Percentiles rank a stretch among this genome's conserved stretches.
phyloP scores from a whole-genome alignment of 495 filamentous ascomycete species.

The Podospora pseudopauciseta region DNA sequence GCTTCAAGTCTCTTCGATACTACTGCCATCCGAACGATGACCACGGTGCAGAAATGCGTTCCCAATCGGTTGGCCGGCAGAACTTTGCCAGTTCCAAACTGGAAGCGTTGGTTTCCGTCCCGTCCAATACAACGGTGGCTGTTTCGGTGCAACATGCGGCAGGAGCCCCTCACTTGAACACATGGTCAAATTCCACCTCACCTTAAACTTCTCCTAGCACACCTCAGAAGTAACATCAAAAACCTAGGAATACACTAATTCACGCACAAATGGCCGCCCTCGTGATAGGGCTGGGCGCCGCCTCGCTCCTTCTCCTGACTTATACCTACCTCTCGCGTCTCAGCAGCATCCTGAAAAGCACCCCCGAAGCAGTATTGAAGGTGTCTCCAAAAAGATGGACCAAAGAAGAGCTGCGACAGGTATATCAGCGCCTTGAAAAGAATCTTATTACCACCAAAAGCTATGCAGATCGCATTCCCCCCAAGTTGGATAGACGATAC shows the following conservation, averaged over 20 bases:
- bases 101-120: neutral
- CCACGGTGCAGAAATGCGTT: neutral
- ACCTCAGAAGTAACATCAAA: neutral
- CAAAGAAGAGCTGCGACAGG: constrained; percentile 40
- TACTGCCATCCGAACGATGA: neutral
- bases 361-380: constrained; percentile 44
- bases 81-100: too few species aligned
- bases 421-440: constrained; percentile 41
- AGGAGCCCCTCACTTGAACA: neutral
- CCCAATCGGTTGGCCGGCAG: neutral
- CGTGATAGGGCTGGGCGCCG: neutral
- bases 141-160: neutral
- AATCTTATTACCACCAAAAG: constrained; percentile 39
- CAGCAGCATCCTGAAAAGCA: constrained; percentile 44
- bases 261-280: neutral
- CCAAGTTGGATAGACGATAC: constrained; percentile 53
- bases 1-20: neutral
- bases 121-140: neutral
- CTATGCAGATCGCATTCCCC: constrained; percentile 47
- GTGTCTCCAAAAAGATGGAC: constrained; percentile 51
- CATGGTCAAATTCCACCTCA: neutral
- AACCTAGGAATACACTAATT: neutral
- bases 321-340: constrained; percentile 47
- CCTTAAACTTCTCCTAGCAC: neutral
- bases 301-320: constrained; percentile 21